Evolutionary conservation across 2,329 filamentous ascomycete genomes (phyloP).

Genomic region (Clonostachys rhizophaga): DNA sequence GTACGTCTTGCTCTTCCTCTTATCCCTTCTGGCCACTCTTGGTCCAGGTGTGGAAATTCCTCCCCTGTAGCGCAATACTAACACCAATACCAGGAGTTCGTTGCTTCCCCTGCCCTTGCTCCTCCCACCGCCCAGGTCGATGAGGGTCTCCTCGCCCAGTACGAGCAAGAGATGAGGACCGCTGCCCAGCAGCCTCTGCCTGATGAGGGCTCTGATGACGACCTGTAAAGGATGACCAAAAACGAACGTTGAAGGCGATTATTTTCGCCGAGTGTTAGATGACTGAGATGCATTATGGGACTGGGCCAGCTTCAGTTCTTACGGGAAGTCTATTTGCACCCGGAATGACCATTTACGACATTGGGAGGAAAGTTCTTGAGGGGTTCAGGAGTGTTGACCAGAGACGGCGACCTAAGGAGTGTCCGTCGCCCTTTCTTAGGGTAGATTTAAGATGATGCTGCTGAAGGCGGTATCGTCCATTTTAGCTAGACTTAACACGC

Average conservation of each 20-base stretch:
- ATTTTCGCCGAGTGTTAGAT: not conserved
- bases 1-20: constrained; percentile 5
- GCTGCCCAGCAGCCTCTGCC: constrained; percentile 83
- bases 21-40: not conserved
- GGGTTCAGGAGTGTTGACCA: constrained; percentile 28
- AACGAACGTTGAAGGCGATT: not conserved
- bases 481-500: constrained; percentile 1
- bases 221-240: constrained; percentile 42
- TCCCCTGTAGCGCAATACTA: constrained; percentile 9
- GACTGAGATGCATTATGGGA: constrained; percentile 5
- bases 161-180: constrained; percentile 82
- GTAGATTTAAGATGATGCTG: constrained; percentile 23
- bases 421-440: constrained; percentile 19
- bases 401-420: constrained; percentile 12
- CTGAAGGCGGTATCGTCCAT: constrained; percentile 1
- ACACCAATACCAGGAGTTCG: constrained; percentile 69
- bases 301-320: constrained; percentile 7
- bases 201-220: constrained; percentile 83
- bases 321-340: constrained; percentile 21
- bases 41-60: not conserved
- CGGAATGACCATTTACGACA: constrained; percentile 32
- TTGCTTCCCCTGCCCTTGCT: constrained; percentile 89
- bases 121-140: constrained; percentile 91
- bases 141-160: constrained; percentile 72
- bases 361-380: constrained; percentile 19